Percentiles rank a stretch among this genome's conserved stretches.
Conservation (phyloP, 2,329 filamentous ascomycete species). For the Fusarium penzigii region DNA sequence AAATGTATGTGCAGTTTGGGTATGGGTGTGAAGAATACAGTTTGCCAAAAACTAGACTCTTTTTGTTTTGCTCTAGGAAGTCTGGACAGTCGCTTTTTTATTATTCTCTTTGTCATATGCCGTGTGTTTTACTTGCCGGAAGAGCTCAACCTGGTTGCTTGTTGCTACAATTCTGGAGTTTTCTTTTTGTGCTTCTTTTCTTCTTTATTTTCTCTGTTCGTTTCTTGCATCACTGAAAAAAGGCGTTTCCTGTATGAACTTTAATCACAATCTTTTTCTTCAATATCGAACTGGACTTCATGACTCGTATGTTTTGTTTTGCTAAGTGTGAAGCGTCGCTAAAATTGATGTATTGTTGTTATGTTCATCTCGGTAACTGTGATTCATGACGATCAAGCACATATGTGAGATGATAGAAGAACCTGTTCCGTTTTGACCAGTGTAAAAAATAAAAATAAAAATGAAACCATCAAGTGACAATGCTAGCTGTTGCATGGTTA, state of each 20-base stretch:
- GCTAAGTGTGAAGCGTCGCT: neutral
- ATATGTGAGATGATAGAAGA: no score
- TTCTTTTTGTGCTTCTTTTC: neutral
- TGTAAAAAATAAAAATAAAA: no score
- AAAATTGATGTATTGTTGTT: no score
- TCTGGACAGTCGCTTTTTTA: neutral
- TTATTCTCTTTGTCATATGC: slow-evolving; percentile 5
- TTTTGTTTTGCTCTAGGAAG: neutral
- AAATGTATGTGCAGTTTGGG: neutral
- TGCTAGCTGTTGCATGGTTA: no score
- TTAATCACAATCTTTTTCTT: slow-evolving; percentile 28
- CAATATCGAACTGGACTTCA: neutral
- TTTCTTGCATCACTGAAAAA: slow-evolving; percentile 24
- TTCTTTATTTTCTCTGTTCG: slow-evolving; percentile 7
- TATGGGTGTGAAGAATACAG: neutral
- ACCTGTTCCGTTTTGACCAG: no score
- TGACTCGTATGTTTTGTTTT: neutral
- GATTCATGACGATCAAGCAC: no score
- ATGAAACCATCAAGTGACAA: no score
- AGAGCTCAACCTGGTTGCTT: slow-evolving; percentile 14
- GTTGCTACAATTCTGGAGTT: slow-evolving; percentile 20
- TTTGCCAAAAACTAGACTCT: neutral
- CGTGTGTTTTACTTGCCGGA: slow-evolving; percentile 9
- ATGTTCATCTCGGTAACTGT: no score
- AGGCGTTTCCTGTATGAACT: slow-evolving; percentile 32